These are phyloP conservation scores for Raffaelea deltoideospora DNA, from an alignment of 2,329 filamentous ascomycete genomes.

Conservation along the genomic window DNA sequence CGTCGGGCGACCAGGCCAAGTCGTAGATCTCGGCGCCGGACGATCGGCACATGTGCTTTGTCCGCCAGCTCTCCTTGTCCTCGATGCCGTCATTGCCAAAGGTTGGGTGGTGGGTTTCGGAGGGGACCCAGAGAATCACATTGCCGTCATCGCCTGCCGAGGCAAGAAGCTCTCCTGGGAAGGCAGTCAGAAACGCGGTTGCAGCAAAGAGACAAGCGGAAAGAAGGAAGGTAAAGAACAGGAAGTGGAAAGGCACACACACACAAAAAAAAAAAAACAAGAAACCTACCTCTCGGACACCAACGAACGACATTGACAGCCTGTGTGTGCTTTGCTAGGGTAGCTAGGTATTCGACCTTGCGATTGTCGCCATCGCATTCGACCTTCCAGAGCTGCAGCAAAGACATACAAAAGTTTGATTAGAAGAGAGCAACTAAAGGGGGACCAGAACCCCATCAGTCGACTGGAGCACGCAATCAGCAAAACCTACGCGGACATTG, in stretches of 20 bases:
- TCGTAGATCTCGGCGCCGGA: constrained; percentile 96
- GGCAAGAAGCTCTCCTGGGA: constrained; percentile 72
- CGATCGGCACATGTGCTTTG: constrained; percentile 95
- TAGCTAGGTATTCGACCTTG: constrained; percentile 83
- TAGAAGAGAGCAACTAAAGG: too few relatives aligned
- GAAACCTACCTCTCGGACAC: constrained; percentile 65
- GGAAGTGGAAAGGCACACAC: not conserved
- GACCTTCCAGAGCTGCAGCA: constrained; percentile 71
- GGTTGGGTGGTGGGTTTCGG: constrained; percentile 52
- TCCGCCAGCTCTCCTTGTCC: constrained; percentile 92
- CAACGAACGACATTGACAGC: constrained; percentile 97
- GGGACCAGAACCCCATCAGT: constrained; percentile 1
- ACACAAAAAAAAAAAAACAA: not conserved
- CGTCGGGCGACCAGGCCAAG: constrained; percentile 96
- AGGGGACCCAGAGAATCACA: constrained; percentile 88
- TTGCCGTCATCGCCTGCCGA: constrained; percentile 97
- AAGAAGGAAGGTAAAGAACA: not conserved
- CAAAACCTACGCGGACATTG: constrained; percentile 64
- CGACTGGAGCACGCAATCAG: too few relatives aligned
- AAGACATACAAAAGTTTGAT: not conserved
- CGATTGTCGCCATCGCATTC: constrained; percentile 72
- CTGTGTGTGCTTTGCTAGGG: constrained; percentile 84
- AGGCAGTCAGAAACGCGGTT: too few relatives aligned
- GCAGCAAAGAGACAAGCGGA: not conserved
- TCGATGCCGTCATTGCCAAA: constrained; percentile 78